Percentiles rank a stretch among this genome's conserved stretches.
These are phyloP conservation scores for Talaromyces sp. DNA, from an alignment of 2,329 filamentous ascomycete species.

Conservation along the genomic window DNA sequence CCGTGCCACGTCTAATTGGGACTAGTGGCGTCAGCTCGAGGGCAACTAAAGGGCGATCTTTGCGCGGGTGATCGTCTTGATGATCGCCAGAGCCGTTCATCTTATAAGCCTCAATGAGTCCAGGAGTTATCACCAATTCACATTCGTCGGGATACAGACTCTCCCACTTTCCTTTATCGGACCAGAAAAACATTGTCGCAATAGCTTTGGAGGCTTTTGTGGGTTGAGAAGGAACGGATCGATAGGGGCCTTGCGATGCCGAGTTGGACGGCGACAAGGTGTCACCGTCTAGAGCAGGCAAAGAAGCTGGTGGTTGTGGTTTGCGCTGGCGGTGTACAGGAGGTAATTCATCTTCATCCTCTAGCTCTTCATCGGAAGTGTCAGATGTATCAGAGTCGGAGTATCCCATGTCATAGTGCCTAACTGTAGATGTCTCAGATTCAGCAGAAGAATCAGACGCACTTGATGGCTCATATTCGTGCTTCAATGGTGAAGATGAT, in stretches of 20 bases:
- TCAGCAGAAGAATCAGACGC: constrained; percentile 60
- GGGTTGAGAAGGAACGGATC: constrained; percentile 48
- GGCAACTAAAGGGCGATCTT: constrained; percentile 55
- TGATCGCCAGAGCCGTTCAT: constrained; percentile 42
- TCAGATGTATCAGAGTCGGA: constrained; percentile 49
- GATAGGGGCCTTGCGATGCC: constrained; percentile 70
- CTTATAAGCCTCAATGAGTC: constrained; percentile 63
- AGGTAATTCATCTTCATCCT: constrained; percentile 41
- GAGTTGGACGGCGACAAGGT: constrained; percentile 78
- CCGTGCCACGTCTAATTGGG: constrained; percentile 83
- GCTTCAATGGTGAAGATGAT: constrained; percentile 89
- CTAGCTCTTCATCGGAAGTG: constrained; percentile 55
- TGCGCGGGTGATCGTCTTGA: constrained; percentile 21
- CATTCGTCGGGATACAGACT: constrained; percentile 61
- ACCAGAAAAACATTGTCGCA: constrained; percentile 62
- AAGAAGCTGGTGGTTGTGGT: constrained; percentile 37
- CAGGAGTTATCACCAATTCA: constrained; percentile 60
- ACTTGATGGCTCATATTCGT: constrained; percentile 89
- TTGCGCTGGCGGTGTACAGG: constrained; percentile 33
- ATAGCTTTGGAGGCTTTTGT: constrained; percentile 54
- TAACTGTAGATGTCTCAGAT: constrained; percentile 56
- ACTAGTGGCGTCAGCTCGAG: constrained; percentile 90
- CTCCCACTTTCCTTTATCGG: constrained; percentile 62
- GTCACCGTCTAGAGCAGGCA: constrained; percentile 46
- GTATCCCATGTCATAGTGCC: constrained; percentile 47